A percentile compares a stretch with the other conserved stretches of the same genome.
Conservation (phyloP, 2,329 filamentous ascomycete genomes). For the Aspergillus aculeatinus region DNA sequence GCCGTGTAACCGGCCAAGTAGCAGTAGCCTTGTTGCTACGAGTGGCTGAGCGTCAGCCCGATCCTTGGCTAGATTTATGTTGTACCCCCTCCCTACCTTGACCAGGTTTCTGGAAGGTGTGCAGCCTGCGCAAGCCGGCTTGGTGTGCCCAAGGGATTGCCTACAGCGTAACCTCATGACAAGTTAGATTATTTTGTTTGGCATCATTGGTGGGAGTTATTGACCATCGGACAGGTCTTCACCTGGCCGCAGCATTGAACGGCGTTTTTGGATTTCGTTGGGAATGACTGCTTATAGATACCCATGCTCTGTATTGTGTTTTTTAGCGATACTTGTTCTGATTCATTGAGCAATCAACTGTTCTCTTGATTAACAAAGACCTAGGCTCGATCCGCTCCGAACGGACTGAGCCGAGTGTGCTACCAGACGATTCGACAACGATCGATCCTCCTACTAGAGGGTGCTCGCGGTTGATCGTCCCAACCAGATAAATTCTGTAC, state of each 20-base stretch:
- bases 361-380: background rate
- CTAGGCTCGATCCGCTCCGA: background rate
- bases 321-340: background rate
- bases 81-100: too few species aligned
- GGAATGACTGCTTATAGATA: background rate
- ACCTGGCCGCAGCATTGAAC: background rate
- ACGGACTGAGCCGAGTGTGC: background rate
- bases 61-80: too few species aligned
- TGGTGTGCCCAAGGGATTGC: background rate
- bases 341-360: background rate
- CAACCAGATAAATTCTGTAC: background rate
- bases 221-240: background rate
- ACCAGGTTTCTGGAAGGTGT: background rate
- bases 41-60: too few species aligned
- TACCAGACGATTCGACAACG: too few species aligned
- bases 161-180: background rate
- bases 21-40: too few species aligned
- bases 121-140: background rate
- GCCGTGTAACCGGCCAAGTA: too few species aligned
- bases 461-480: background rate
- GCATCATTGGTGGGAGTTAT: constrained; percentile 9
- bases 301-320: background rate
- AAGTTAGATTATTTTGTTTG: background rate
- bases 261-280: background rate
- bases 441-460: background rate